Conservation (phyloP, 495 filamentous ascomycete genomes). For the Penicillium egyptiacum region DNA sequence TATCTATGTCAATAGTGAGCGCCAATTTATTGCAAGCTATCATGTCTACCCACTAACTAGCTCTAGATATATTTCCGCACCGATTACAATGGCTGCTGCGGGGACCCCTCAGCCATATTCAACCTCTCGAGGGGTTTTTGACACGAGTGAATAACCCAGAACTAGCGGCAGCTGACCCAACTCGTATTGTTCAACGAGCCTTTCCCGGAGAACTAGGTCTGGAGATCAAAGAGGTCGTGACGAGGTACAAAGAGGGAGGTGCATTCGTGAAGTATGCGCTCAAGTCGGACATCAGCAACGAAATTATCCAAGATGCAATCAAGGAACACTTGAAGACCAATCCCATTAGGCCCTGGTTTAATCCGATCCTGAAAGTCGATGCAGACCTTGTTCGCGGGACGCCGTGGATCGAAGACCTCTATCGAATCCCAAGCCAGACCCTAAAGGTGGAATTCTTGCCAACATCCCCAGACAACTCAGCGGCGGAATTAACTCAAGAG, state of each 20-base stretch:
- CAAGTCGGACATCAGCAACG: conserved; percentile 46
- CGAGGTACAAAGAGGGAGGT: conserved; percentile 86
- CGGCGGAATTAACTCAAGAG: conserved; percentile 81
- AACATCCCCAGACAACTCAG: conserved; percentile 58
- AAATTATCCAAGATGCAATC: conserved; percentile 59
- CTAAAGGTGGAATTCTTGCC: conserved; percentile 84
- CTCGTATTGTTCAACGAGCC: conserved; percentile 59
- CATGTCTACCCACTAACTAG: conserved; percentile 12
- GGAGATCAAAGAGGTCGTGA: conserved; percentile 73
- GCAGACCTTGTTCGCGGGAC: conserved; percentile 70
- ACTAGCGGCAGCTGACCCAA: conserved; percentile 61
- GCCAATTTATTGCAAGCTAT: not conserved
- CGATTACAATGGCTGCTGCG: conserved; percentile 67
- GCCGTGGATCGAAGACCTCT: conserved; percentile 95
- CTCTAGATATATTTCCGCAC: conserved; percentile 77
- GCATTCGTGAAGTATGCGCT: conserved; percentile 87
- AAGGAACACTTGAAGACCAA: conserved; percentile 60
- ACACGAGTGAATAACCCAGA: conserved; percentile 61
- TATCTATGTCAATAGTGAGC: conserved; percentile 85
- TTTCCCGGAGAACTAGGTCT: conserved; percentile 60
- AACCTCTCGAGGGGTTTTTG: conserved; percentile 59
- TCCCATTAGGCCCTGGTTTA: conserved; percentile 86
- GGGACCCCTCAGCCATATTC: conserved; percentile 57
- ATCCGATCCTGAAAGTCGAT: conserved; percentile 70
- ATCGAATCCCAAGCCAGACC: conserved; percentile 71